These are phyloP conservation scores for Blastocystis sp. DNA, from an alignment of 352 stramenopile genomes.

Conservation along the genomic window DNA sequence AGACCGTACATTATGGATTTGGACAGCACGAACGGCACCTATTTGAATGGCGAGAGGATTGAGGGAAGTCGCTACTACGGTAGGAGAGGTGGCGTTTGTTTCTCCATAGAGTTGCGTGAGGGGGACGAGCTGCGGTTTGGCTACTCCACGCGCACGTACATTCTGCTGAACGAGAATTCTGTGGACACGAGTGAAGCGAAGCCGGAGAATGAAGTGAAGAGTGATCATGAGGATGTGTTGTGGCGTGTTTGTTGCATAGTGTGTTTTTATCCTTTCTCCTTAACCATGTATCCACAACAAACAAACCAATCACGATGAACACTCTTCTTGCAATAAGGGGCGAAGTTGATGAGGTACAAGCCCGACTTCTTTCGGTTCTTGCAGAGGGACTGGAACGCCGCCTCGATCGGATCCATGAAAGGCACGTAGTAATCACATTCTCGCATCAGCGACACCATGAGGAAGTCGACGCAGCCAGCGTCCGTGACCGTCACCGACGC, in stretches of 20 bases:
- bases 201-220: background rate
- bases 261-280: background rate
- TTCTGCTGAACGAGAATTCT: conserved; percentile 67
- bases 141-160: conserved; percentile 74
- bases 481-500: background rate
- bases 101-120: conserved; percentile 64
- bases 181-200: conserved; percentile 1
- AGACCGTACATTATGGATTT: conserved; percentile 76
- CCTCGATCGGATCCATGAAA: background rate
- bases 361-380: background rate
- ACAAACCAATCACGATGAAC: background rate
- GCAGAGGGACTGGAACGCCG: background rate
- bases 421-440: background rate
- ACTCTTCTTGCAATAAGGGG: background rate
- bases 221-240: background rate
- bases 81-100: background rate
- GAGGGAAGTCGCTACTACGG: conserved; percentile 71
- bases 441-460: background rate
- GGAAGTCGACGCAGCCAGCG: background rate
- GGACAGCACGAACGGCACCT: conserved; percentile 75
- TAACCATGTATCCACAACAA: background rate
- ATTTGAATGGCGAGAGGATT: conserved; percentile 71
- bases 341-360: background rate
- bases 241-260: background rate
- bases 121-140: conserved; percentile 76